Percentiles rank a stretch among this genome's conserved stretches.
Conservation (phyloP, 371 early-diverging fungal species). For the Lichtheimia corymbifera region DNA sequence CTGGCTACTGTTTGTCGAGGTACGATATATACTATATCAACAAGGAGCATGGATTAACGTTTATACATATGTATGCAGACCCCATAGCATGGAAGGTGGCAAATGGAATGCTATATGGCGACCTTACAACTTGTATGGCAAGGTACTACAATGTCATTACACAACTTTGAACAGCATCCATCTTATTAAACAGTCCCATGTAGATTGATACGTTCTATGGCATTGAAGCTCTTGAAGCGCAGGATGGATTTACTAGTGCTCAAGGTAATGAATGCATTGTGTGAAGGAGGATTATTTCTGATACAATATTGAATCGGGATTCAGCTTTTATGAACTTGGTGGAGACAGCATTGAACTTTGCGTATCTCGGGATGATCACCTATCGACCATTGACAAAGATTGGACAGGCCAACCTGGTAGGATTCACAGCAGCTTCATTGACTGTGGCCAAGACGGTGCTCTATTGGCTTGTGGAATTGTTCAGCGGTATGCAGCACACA, state of each 20-base stretch:
- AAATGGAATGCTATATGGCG: slow-evolving; percentile 32
- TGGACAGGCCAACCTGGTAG: slow-evolving; percentile 29
- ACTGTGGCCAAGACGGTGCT: slow-evolving; percentile 36
- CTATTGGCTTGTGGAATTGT: slow-evolving; percentile 37
- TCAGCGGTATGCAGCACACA: slow-evolving; percentile 33
- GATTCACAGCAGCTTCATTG: slow-evolving; percentile 33
- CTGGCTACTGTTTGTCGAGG: slow-evolving; percentile 39
- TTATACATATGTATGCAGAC: slow-evolving; percentile 19
- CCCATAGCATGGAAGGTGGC: slow-evolving; percentile 42
- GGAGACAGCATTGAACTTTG: slow-evolving; percentile 30
- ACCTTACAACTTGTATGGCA: slow-evolving; percentile 40
- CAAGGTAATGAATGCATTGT: slow-evolving; percentile 28
- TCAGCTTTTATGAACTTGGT: slow-evolving; percentile 37
- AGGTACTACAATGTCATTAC: slow-evolving; percentile 18
- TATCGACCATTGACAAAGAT: slow-evolving; percentile 6
- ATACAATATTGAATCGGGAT: not conserved
- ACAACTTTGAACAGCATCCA: not conserved
- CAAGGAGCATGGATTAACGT: not conserved
- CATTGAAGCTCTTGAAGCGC: slow-evolving; percentile 20
- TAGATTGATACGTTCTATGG: slow-evolving; percentile 48
- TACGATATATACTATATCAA: slow-evolving; percentile 7
- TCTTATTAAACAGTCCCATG: not conserved
- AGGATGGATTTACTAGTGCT: slow-evolving; percentile 45
- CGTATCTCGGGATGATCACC: slow-evolving; percentile 22
- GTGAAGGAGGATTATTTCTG: not conserved